A percentile compares a stretch with the other conserved stretches of the same genome.
Evolutionary conservation across 768 basidiomycete genomes (phyloP).

Genomic region (Hypsizygus marmoreus): DNA sequence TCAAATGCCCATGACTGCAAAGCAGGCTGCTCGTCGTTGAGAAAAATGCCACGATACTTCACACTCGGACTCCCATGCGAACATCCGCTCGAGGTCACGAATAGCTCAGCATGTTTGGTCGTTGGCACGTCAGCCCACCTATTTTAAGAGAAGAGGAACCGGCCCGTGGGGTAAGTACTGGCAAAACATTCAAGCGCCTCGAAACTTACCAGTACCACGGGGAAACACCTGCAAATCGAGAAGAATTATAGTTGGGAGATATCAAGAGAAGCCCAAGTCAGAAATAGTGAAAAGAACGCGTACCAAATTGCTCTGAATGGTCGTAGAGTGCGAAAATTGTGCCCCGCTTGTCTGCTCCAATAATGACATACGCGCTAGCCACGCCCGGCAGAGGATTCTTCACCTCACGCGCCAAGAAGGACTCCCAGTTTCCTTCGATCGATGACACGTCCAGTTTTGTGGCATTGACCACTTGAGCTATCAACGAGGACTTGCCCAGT

Average conservation of each 20-base stretch:
- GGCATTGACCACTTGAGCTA: conserved; percentile 51
- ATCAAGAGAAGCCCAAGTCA: not conserved
- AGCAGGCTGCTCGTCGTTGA: conserved; percentile 78
- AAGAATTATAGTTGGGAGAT: no score
- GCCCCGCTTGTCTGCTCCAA: conserved; percentile 70
- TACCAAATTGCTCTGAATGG: conserved; percentile 70
- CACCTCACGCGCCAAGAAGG: conserved; percentile 54
- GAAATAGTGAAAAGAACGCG: conserved; percentile 3
- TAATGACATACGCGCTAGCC: conserved; percentile 62
- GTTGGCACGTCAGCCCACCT: conserved; percentile 84
- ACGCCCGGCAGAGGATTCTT: conserved; percentile 59
- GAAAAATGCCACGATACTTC: conserved; percentile 71
- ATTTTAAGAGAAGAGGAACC: conserved; percentile 4
- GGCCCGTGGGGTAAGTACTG: not conserved
- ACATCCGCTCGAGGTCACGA: conserved; percentile 45
- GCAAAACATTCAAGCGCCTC: conserved; percentile 4
- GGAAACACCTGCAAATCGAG: conserved; percentile 66
- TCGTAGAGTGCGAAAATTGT: conserved; percentile 69
- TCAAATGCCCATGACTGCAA: conserved; percentile 71
- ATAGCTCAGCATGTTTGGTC: conserved; percentile 49
- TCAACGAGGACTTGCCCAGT: conserved; percentile 56
- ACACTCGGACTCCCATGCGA: conserved; percentile 66
- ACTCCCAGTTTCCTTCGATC: conserved; percentile 68
- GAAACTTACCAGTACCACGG: conserved; percentile 64
- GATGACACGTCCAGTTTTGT: conserved; percentile 56